Conservation (phyloP, 345 rosid genomes). For the Citrus unshiu region DNA sequence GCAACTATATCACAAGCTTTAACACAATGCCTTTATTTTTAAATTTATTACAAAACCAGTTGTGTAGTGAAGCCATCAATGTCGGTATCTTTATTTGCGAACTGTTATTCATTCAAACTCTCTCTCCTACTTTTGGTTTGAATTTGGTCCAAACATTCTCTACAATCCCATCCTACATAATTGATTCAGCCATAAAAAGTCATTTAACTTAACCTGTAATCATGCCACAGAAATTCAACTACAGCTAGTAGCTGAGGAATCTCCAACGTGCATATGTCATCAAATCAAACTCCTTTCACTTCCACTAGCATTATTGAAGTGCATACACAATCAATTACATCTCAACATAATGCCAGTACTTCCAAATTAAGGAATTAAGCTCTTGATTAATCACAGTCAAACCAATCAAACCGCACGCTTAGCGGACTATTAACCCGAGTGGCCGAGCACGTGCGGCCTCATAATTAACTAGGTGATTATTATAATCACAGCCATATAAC, state of each 20-base stretch:
- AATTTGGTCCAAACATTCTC: background rate
- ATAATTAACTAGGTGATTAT: slow-evolving; percentile 31
- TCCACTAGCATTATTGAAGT: background rate
- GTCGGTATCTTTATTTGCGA: too few relatives aligned
- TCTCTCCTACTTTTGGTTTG: background rate
- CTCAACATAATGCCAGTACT: background rate
- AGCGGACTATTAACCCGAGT: slow-evolving; percentile 12
- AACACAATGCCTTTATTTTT: too few relatives aligned
- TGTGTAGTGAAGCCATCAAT: too few relatives aligned
- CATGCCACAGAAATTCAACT: background rate
- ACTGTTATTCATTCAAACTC: too few relatives aligned
- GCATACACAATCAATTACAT: background rate
- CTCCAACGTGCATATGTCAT: background rate
- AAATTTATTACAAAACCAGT: too few relatives aligned
- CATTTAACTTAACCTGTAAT: background rate
- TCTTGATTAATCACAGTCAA: background rate
- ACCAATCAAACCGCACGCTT: slow-evolving; percentile 35
- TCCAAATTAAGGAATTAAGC: background rate
- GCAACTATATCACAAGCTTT: too few relatives aligned
- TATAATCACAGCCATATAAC: slow-evolving; percentile 15
- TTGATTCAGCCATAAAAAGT: too few relatives aligned
- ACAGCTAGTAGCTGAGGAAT: background rate
- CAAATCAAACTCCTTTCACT: background rate
- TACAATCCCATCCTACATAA: background rate
- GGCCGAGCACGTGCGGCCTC: slow-evolving; percentile 38